Evolutionary conservation across 2,329 filamentous ascomycete genomes (phyloP).

Genomic region (Microsporum audouinii): DNA sequence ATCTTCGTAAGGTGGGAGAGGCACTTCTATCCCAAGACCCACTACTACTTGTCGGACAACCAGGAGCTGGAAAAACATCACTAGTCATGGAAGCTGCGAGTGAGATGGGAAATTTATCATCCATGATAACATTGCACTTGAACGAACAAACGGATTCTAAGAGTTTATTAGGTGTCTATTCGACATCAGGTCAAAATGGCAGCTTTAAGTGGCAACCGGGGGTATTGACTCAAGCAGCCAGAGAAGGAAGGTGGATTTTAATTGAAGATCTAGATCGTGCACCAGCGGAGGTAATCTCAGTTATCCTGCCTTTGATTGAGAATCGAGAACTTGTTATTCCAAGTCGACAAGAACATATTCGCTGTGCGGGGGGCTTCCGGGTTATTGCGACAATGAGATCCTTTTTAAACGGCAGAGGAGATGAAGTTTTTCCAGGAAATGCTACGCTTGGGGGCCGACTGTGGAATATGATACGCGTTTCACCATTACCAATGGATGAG

Average conservation of each 20-base stretch:
- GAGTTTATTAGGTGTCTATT: conserved; percentile 87
- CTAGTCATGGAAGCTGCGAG: conserved; percentile 71
- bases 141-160: conserved; percentile 99
- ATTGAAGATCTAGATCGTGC: conserved; percentile 95
- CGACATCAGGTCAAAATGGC: conserved; percentile 73
- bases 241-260: conserved; percentile 88
- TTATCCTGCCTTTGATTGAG: conserved; percentile 83
- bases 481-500: conserved; percentile 55
- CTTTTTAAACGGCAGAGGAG: conserved; percentile 50
- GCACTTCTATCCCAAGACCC: conserved; percentile 58
- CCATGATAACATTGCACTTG: conserved; percentile 86
- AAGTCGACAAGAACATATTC: conserved; percentile 73
- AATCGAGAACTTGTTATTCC: conserved; percentile 82
- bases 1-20: conserved; percentile 57
- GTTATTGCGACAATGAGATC: conserved; percentile 87
- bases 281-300: conserved; percentile 88
- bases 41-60: conserved; percentile 66
- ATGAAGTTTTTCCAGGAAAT: conserved; percentile 56
- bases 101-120: conserved; percentile 63
- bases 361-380: conserved; percentile 72
- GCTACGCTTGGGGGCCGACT: conserved; percentile 71
- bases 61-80: conserved; percentile 85
- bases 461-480: conserved; percentile 67
- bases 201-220: conserved; percentile 88
- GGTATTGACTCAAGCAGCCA: conserved; percentile 84